These are phyloP conservation scores for Fusarium domesticum DNA, from an alignment of 2,329 filamentous ascomycete genomes.

Conservation along the genomic window DNA sequence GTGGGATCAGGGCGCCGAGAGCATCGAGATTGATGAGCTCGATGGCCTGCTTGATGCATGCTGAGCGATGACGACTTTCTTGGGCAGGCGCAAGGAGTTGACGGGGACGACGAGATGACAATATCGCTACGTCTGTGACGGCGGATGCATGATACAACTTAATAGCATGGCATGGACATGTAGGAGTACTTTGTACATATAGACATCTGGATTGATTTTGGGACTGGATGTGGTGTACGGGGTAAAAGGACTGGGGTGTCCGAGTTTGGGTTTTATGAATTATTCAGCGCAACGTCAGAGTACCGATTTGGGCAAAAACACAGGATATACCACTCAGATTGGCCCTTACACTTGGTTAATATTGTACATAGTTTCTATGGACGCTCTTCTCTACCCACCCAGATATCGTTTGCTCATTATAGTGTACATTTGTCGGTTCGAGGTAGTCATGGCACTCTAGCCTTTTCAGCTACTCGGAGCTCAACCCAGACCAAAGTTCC, in stretches of 20 bases:
- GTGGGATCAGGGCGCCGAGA: constrained; percentile 76
- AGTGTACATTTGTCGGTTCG: constrained; percentile 8
- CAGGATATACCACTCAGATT: constrained; percentile 29
- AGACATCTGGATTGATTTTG: constrained; percentile 27
- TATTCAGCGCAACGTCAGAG: constrained; percentile 20
- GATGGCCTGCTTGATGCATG: constrained; percentile 80
- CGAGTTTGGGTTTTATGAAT: constrained; percentile 12
- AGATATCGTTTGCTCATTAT: constrained; percentile 2
- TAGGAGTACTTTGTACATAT: constrained; percentile 34
- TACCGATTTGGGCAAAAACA: constrained; percentile 11
- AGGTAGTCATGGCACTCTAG: background rate
- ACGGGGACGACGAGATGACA: constrained; percentile 22
- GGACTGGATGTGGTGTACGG: constrained; percentile 21
- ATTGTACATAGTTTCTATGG: constrained; percentile 25
- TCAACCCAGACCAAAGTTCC: constrained; percentile 61
- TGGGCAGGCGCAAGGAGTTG: constrained; percentile 21
- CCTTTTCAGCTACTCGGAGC: constrained; percentile 41
- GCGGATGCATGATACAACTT: constrained; percentile 23
- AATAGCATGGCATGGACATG: constrained; percentile 28
- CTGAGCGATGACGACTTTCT: constrained; percentile 39
- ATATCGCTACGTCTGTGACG: constrained; percentile 26
- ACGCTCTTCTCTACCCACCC: constrained; percentile 18
- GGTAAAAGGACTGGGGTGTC: constrained; percentile 17
- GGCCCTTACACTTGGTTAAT: constrained; percentile 21
- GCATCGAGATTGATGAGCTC: constrained; percentile 87